Evolutionary conservation across 371 early-diverging fungal species (phyloP), one percentile per base, ranked within the genome.

Genomic region (Actinomortierella wolfii): DNA sequence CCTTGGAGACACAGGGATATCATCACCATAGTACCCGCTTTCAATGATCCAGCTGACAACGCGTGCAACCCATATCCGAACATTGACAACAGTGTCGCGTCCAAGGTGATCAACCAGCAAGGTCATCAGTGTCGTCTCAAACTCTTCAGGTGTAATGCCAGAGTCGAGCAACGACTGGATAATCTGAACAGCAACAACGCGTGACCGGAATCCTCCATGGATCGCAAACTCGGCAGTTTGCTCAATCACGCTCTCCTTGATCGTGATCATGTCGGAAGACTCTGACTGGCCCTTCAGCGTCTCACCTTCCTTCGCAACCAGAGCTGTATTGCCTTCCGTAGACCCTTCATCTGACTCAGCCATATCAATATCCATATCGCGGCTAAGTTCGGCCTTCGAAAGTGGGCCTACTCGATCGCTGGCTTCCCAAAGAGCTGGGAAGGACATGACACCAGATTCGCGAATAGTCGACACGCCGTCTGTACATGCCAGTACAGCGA

Each of bases 401-500:
- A 73, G 24, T 8, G n/a, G 14, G 0, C 74, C 74, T 3, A 63
- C 60, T 4, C 67, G 74, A 14, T 42, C 45, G 14, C 67, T 63
- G 4, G 67, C 63, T 6, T 57, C 67, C 74, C 74, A 73, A 46
- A 73, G 67, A 0, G 74, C 60, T 43, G 80, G 76, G 67, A 83
- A 81, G 9, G 80, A 63, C 61, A 78, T 66, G 14, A 84, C 82
- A 40, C 82, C 86, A 0, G 84, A 83, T 51, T 83, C 81, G 45
- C 86, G 75, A 6, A 86, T 82, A 44, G 81, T 79, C 1, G 86
- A 83, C 39, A 81, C 83, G 46, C 79, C 75, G 61, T 86, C 86
- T 25, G 81, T 79, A 55, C 85, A 84, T 1, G 83, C 85, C 47
- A 81, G 76, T 28, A 84, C 76, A 0, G 81, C 79, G 42, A 86